phyloP scores from a whole-genome alignment of 1,139 yeast genomes.

The Spathaspora sp. region DNA sequence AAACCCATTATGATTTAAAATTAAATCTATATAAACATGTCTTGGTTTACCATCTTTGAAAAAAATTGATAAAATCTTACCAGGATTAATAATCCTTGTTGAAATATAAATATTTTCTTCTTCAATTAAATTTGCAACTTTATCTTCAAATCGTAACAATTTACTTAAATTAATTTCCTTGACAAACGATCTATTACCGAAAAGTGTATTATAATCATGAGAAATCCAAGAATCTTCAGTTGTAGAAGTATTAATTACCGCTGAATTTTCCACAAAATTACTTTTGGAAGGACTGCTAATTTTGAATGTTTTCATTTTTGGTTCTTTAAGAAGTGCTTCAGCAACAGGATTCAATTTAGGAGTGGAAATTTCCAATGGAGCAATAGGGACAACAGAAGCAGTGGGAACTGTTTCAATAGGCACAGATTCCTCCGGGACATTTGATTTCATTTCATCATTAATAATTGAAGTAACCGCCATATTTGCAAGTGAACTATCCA shows the following conservation, averaged over 20 bases:
- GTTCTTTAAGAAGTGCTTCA: conserved; percentile 9
- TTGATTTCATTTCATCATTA: neutral
- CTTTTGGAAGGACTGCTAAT: neutral
- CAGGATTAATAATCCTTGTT: conserved; percentile 14
- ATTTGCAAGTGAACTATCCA: conserved; percentile 2
- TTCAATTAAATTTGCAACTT: conserved; percentile 7
- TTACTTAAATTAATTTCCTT: conserved; percentile 12
- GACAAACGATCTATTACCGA: conserved; percentile 11
- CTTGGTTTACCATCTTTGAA: conserved; percentile 6
- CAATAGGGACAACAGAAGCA: neutral
- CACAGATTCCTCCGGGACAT: neutral
- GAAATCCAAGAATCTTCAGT: conserved; percentile 10
- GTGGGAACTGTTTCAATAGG: neutral
- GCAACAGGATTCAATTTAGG: conserved; percentile 9
- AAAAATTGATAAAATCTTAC: conserved; percentile 8
- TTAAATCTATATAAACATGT: conserved; percentile 14
- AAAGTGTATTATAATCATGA: conserved; percentile 14
- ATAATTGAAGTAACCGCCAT: neutral
- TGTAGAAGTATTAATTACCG: conserved; percentile 4
- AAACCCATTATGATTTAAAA: conserved; percentile 15
- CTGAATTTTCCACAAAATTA: conserved; percentile 7
- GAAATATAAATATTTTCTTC: conserved; percentile 12
- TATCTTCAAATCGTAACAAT: conserved; percentile 9
- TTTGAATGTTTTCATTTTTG: conserved; percentile 11
- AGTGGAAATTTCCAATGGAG: conserved; percentile 5